Evolutionary conservation across 2,329 filamentous ascomycete genomes (phyloP), one percentile per base, ranked within the genome.

Genomic region (Neophaeococcomyces mojaviensis): DNA sequence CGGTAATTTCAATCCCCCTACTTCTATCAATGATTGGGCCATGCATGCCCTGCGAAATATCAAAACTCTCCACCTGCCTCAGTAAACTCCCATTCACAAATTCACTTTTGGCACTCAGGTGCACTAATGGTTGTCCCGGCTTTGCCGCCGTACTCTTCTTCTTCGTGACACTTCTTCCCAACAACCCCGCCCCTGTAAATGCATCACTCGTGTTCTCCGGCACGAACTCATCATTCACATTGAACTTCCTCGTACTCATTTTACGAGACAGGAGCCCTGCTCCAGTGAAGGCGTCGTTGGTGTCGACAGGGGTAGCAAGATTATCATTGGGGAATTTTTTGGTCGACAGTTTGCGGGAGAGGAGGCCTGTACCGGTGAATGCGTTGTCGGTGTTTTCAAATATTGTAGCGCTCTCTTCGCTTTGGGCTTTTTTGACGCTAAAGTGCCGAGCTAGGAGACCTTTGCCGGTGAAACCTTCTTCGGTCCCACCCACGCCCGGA

Each of bases 11-110:
- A 26, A 43, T 42, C 19, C 50, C 26, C 41, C 49, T 51, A 24
- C 48, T 34, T 22, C 54, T 46, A 38, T 53, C 49, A 39, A 56
- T 55, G 38, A 32, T 48, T 10, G 49, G 54, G 28, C 39, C 33
- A 33, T 41, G 33, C n/a, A 15, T 19, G 4, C 47, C 50, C 12
- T 51, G 39, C 13, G 34, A 42, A 37, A 41, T 39, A 19, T 49
- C 39, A 30, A 46, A 47, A 3, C 48, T 51, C 41, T 66, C 62
- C 31, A 64, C 56, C 33, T 61, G 58, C n/a, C 63, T 59, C 12
- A 72, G 55, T 37, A 72, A 49, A 55, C 69, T 72, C 2, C 70
- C 70, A 49, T 70, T 65, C 3, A 60, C 63, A 51, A 71, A 72
- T 4, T 65, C 63, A 24, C 64, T 71, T 10, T 61, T 58, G 0